These are phyloP conservation scores for Theileria orientalis DNA, from an alignment of 169 alveolate species.

Conservation along the genomic window DNA sequence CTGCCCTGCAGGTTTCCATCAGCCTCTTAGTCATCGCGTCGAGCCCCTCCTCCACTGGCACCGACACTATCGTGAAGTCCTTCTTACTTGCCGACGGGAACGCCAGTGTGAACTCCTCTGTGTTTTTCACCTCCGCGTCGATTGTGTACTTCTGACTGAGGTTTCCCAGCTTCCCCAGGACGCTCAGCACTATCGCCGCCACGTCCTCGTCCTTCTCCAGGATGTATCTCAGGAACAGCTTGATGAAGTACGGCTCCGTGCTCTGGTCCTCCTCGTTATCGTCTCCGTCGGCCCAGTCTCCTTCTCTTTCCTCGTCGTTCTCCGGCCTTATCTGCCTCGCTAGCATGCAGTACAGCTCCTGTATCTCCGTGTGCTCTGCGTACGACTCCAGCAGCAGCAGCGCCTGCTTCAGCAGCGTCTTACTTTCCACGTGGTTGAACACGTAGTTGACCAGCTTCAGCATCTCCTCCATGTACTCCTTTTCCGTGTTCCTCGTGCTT, in stretches of 20 bases:
- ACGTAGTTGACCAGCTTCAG: conserved; percentile 15
- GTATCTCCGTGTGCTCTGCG: conserved; percentile 9
- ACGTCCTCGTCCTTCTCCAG: background rate
- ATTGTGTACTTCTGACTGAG: conserved; percentile 9
- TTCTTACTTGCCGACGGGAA: background rate
- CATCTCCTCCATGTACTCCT: background rate
- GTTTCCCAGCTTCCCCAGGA: background rate
- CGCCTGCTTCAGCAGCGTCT: background rate
- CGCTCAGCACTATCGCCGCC: background rate
- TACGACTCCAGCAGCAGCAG: conserved; percentile 13
- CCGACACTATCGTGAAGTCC: background rate
- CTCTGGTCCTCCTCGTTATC: conserved; percentile 15
- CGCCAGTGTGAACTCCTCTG: conserved; percentile 2
- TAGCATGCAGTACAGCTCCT: conserved; percentile 10
- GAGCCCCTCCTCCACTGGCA: conserved; percentile 4
- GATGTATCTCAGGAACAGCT: conserved; percentile 7
- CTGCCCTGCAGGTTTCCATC: background rate
- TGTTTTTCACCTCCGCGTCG: conserved; percentile 5
- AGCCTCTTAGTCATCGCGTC: background rate
- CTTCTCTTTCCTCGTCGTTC: background rate
- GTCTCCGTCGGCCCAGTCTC: conserved; percentile 14
- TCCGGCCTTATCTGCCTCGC: conserved; percentile 10
- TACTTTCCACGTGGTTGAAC: background rate
- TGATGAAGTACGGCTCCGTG: conserved; percentile 22
- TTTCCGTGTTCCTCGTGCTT: background rate